These are phyloP conservation scores for Blastobotrys aristatus DNA, from an alignment of 1,139 yeast species.

Conservation along the genomic window DNA sequence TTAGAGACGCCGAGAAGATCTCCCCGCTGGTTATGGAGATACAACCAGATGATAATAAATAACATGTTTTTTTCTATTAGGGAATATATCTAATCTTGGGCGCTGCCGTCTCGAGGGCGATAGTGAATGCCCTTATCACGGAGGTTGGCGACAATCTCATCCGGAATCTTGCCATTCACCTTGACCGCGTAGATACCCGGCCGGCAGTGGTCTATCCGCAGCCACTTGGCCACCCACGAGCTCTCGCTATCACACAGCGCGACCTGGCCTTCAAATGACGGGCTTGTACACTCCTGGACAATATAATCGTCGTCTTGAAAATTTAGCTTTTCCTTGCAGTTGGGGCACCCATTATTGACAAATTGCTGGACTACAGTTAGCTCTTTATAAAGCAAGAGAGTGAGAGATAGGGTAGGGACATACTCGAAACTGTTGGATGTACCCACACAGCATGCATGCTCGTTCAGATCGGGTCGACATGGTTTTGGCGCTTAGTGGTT, in stretches of 20 bases:
- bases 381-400: too few species aligned
- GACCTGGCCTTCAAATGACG: slow-evolving; percentile 92
- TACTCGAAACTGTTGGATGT: slow-evolving; percentile 68
- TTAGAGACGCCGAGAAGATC: background rate
- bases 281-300: slow-evolving; percentile 90
- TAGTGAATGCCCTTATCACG: slow-evolving; percentile 71
- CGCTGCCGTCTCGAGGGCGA: slow-evolving; percentile 96
- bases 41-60: background rate
- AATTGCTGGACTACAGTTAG: slow-evolving; percentile 45
- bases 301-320: slow-evolving; percentile 78
- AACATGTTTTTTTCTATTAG: background rate
- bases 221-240: slow-evolving; percentile 98
- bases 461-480: slow-evolving; percentile 72
- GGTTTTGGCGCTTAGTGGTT: background rate
- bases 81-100: slow-evolving; percentile 55
- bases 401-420: too few species aligned
- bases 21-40: slow-evolving; percentile 3
- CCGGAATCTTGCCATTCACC: slow-evolving; percentile 87
- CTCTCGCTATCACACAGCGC: slow-evolving; percentile 81
- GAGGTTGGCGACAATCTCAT: slow-evolving; percentile 70
- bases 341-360: slow-evolving; percentile 89
- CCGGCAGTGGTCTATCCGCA: slow-evolving; percentile 82
- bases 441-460: slow-evolving; percentile 97
- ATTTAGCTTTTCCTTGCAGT: slow-evolving; percentile 82
- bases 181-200: slow-evolving; percentile 91